phyloP scores from a whole-genome alignment of 805 yeast species.

The Debaryomyces castellii region DNA sequence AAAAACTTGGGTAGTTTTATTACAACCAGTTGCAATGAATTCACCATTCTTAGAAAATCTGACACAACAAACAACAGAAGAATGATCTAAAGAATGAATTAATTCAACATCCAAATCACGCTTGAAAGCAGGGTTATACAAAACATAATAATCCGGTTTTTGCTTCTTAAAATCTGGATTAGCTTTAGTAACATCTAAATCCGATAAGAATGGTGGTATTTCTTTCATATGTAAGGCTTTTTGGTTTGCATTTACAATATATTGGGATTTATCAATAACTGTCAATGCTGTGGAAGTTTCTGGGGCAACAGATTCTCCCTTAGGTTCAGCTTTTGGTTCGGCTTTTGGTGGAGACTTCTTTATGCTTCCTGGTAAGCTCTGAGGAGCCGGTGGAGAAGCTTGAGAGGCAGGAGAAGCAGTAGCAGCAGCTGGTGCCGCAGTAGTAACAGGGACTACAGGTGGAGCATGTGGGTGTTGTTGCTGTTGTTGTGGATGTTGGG shows the following conservation, averaged over 20 bases:
- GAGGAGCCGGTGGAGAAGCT: constrained; percentile 12
- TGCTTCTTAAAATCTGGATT: constrained; percentile 78
- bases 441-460: too few species aligned
- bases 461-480: too few species aligned
- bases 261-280: constrained; percentile 40
- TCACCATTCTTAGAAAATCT: constrained; percentile 89
- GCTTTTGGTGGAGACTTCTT: constrained; percentile 18
- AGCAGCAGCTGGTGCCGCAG: constrained; percentile 16
- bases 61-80: constrained; percentile 95
- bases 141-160: constrained; percentile 79
- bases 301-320: constrained; percentile 11
- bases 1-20: constrained; percentile 91
- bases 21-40: constrained; percentile 94
- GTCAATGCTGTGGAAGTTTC: constrained; percentile 34
- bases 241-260: constrained; percentile 42
- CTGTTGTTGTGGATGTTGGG: constrained; percentile 15
- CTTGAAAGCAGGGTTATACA: constrained; percentile 82
- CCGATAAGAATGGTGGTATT: constrained; percentile 77
- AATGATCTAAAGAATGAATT: constrained; percentile 86
- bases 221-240: constrained; percentile 63
- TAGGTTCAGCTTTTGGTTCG: constrained; percentile 14
- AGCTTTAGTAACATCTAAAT: constrained; percentile 75
- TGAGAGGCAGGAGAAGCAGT: constrained; percentile 12
- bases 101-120: constrained; percentile 76
- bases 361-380: constrained; percentile 12